Evolutionary conservation across 306 rosid genomes (phyloP).

Genomic region (Glycine tomentella): DNA sequence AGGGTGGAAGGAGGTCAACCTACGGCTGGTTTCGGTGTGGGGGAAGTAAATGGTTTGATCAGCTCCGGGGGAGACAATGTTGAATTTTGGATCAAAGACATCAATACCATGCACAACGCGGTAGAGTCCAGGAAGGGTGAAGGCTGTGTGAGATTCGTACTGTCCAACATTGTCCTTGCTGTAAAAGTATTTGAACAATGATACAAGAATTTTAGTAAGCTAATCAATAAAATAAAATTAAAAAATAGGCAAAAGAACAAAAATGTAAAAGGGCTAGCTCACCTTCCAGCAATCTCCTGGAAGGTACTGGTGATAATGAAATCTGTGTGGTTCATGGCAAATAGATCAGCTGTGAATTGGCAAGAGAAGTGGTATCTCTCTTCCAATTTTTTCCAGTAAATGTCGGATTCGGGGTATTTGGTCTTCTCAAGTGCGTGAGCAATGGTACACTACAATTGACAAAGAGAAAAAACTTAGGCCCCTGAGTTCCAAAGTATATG

Average conservation of each 20-base stretch:
- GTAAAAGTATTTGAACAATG: slow-evolving; percentile 26
- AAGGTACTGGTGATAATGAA: slow-evolving; percentile 96
- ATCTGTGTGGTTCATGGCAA: slow-evolving; percentile 99
- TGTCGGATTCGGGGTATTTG: slow-evolving; percentile 95
- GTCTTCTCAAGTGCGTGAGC: slow-evolving; percentile 99
- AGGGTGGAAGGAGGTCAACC: slow-evolving; percentile 82
- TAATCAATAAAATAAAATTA: background rate
- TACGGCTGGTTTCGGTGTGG: slow-evolving; percentile 66
- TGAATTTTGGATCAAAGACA: slow-evolving; percentile 98
- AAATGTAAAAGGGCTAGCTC: background rate
- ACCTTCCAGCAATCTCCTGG: slow-evolving; percentile 99
- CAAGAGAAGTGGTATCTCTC: slow-evolving; percentile 94
- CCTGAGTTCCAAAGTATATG: background rate
- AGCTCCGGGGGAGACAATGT: slow-evolving; percentile 99
- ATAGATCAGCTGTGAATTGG: slow-evolving; percentile 99
- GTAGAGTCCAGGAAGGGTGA: slow-evolving; percentile 98
- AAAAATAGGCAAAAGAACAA: background rate
- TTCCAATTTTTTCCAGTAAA: slow-evolving; percentile 94
- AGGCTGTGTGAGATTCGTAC: slow-evolving; percentile 97
- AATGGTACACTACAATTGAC: slow-evolving; percentile 77
- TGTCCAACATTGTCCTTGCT: slow-evolving; percentile 98
- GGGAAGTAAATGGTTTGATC: slow-evolving; percentile 90
- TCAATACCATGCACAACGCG: slow-evolving; percentile 97
- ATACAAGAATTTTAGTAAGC: slow-evolving; percentile 8
- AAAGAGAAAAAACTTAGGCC: slow-evolving; percentile 2